Evolutionary conservation across 768 basidiomycete genomes (phyloP).

Genomic region (Saitozyma sp.): DNA sequence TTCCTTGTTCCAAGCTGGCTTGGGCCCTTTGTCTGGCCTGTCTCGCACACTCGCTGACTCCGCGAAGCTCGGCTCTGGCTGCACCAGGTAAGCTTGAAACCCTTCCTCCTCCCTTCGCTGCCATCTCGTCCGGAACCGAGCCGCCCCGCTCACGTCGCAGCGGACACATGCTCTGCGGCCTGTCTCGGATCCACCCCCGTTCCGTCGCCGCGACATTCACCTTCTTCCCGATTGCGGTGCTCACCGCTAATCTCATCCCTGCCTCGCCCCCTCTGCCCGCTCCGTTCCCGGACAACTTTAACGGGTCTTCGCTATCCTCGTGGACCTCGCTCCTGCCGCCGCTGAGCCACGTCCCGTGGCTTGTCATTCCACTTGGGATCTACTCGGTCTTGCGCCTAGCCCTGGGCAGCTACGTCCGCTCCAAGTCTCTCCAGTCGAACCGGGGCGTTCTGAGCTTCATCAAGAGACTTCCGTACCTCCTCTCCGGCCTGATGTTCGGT

Average conservation of each 20-base stretch:
- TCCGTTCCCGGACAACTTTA: background rate
- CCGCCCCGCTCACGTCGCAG: slow-evolving; percentile 9
- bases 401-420: background rate
- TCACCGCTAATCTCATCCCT: slow-evolving; percentile 30
- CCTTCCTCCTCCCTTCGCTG: no score
- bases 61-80: slow-evolving; percentile 50
- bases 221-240: slow-evolving; percentile 44
- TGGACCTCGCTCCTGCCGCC: slow-evolving; percentile 4
- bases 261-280: background rate
- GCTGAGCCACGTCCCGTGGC: background rate
- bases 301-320: background rate
- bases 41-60: no score
- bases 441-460: background rate
- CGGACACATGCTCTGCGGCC: slow-evolving; percentile 54
- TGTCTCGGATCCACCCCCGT: slow-evolving; percentile 50
- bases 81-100: slow-evolving; percentile 32
- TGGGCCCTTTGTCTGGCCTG: no score
- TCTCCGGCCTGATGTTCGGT: slow-evolving; percentile 44
- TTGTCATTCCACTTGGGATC: slow-evolving; percentile 5
- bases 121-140: background rate
- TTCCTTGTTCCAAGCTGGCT: background rate
- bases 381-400: background rate
- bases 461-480: slow-evolving; percentile 27
- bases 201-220: slow-evolving; percentile 49
- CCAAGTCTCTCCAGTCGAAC: no score